A percentile compares a stretch with the other conserved stretches of the same genome.
Conservation (phyloP, 202 grass and related monocot genomes). For the Brachypodium distachyon region DNA sequence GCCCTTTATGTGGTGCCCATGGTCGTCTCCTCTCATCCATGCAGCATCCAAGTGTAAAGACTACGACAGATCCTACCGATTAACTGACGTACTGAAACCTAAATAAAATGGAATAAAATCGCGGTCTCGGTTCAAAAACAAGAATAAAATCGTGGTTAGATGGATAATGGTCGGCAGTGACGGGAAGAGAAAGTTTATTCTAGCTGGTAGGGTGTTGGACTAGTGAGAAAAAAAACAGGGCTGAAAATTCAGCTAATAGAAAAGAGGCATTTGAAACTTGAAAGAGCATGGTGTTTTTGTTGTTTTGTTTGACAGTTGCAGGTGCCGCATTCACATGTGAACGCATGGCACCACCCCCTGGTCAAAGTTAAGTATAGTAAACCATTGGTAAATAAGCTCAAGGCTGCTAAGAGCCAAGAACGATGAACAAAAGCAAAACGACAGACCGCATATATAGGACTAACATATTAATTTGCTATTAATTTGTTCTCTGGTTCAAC, state of each 20-base stretch:
- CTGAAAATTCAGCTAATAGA: conserved; percentile 16
- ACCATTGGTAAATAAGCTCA: too few relatives aligned
- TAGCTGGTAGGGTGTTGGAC: not conserved
- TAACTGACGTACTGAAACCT: not conserved
- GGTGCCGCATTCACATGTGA: conserved; percentile 15
- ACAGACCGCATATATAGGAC: not conserved
- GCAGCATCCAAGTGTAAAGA: not conserved
- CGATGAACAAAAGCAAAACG: not conserved
- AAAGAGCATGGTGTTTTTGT: too few relatives aligned
- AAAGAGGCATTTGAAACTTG: too few relatives aligned
- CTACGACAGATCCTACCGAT: not conserved
- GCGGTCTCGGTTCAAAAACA: too few relatives aligned
- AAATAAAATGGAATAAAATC: not conserved
- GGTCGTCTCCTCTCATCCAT: not conserved
- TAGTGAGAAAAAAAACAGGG: not conserved
- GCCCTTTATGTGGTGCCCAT: not conserved
- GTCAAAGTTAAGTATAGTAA: conserved; percentile 20
- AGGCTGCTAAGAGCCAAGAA: too few relatives aligned
- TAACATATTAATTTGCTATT: not conserved
- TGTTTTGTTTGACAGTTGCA: not conserved
- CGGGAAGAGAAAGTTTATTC: not conserved
- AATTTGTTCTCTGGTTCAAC: not conserved
- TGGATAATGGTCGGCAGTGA: not conserved
- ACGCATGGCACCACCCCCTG: not conserved
- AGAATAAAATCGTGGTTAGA: not conserved